Percentiles rank a stretch among this genome's conserved stretches.
These are phyloP conservation scores for Terana coerulea DNA, from an alignment of 768 basidiomycete genomes.

Conservation along the genomic window DNA sequence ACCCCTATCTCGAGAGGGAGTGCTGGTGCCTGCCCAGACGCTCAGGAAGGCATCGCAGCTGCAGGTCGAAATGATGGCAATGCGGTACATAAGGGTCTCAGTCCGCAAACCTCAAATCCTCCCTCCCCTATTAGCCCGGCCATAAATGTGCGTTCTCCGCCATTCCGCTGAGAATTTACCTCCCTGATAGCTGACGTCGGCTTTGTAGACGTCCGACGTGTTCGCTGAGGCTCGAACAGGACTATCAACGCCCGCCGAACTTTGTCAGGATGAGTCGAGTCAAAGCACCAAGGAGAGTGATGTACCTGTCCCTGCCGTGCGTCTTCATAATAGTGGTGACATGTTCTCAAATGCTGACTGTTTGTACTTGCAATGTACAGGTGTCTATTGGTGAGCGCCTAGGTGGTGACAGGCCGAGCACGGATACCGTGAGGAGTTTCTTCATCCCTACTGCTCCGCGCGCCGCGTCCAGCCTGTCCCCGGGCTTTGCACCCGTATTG, in stretches of 20 bases:
- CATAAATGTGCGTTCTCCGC: background rate
- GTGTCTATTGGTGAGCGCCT: background rate
- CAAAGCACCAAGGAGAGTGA: background rate
- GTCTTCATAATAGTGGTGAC: background rate
- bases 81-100: background rate
- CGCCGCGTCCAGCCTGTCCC: no score
- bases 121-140: background rate
- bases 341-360: background rate
- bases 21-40: no score
- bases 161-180: background rate
- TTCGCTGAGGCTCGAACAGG: background rate
- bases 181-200: background rate
- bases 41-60: background rate
- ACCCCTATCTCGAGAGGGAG: background rate
- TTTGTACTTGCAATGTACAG: background rate
- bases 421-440: no score
- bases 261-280: background rate
- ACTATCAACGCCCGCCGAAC: background rate
- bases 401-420: no score
- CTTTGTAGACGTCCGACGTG: background rate
- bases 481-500: no score
- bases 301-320: no score
- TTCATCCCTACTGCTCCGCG: no score
- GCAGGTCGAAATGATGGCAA: background rate
- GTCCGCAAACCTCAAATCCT: background rate